A percentile compares a stretch with the other conserved stretches of the same genome.
These are phyloP conservation scores for Paraphoma chrysanthemicola DNA, from an alignment of 2,329 filamentous ascomycete species.

Conservation along the genomic window DNA sequence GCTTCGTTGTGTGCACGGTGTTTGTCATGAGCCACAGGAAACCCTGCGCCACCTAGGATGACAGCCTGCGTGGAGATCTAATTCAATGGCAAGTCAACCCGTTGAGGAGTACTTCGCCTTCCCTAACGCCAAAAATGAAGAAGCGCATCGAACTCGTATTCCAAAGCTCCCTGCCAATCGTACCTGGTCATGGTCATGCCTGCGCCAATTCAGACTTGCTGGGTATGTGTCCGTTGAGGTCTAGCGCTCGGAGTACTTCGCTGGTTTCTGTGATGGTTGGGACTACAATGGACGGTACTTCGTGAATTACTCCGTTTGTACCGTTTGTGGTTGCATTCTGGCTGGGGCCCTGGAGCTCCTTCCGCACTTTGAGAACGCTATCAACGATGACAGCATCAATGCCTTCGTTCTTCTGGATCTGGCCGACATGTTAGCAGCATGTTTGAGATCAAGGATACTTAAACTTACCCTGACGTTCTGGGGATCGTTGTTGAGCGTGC, in stretches of 20 bases:
- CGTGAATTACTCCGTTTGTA: slow-evolving; percentile 4
- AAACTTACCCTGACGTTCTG: slow-evolving; percentile 78
- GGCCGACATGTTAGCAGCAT: slow-evolving; percentile 20
- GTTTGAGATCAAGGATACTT: neutral
- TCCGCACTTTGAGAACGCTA: slow-evolving; percentile 88
- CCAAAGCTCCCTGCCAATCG: neutral
- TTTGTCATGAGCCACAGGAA: neutral
- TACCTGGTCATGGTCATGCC: neutral
- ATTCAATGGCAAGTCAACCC: neutral
- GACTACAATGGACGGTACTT: slow-evolving; percentile 8
- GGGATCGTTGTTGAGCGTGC: slow-evolving; percentile 86
- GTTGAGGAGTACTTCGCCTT: neutral
- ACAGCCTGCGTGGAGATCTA: neutral
- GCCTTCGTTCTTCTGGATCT: slow-evolving; percentile 90
- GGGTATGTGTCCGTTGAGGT: neutral
- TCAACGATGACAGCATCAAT: slow-evolving; percentile 99
- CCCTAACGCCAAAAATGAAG: neutral
- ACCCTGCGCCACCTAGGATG: neutral
- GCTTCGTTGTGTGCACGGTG: neutral
- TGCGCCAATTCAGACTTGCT: neutral
- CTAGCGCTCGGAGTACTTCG: slow-evolving; percentile 1
- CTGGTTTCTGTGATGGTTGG: slow-evolving; percentile 9
- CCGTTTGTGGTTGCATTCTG: slow-evolving; percentile 8
- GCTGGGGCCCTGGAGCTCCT: slow-evolving; percentile 72
- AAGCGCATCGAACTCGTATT: neutral